Conservation (phyloP, 2,329 filamentous ascomycete genomes). For the Trichoderma gracile region DNA sequence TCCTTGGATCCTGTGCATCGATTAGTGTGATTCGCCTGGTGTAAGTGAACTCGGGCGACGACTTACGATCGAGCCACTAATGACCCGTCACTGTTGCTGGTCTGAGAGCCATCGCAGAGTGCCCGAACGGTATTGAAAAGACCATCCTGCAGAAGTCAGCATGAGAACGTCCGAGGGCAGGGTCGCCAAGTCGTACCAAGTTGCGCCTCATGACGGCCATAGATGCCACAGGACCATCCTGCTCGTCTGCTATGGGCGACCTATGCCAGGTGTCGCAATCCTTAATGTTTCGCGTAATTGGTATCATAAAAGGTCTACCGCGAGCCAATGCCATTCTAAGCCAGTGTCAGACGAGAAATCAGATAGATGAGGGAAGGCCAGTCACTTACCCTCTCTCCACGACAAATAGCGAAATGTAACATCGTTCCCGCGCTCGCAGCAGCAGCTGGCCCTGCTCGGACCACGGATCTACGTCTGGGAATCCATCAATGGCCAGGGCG, state of each 20-base stretch:
- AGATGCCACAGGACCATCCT: slow-evolving; percentile 70
- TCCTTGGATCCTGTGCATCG: slow-evolving; percentile 49
- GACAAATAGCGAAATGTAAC: slow-evolving; percentile 72
- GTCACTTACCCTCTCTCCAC: slow-evolving; percentile 63
- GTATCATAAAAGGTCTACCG: slow-evolving; percentile 67
- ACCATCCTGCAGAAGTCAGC: slow-evolving; percentile 44
- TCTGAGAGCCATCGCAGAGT: slow-evolving; percentile 60
- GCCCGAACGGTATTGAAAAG: slow-evolving; percentile 59
- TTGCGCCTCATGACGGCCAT: slow-evolving; percentile 70
- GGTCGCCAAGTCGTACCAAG: slow-evolving; percentile 48
- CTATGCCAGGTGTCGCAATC: slow-evolving; percentile 70
- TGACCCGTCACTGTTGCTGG: slow-evolving; percentile 50
- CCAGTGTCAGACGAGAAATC: background rate
- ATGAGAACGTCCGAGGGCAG: slow-evolving; percentile 15
- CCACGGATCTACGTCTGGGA: slow-evolving; percentile 60
- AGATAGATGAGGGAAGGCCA: too few species aligned
- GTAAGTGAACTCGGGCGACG: background rate
- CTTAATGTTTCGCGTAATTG: slow-evolving; percentile 64
- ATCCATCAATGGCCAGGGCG: slow-evolving; percentile 68
- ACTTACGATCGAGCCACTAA: slow-evolving; percentile 55
- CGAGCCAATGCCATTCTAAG: slow-evolving; percentile 65
- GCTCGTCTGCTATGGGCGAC: slow-evolving; percentile 61
- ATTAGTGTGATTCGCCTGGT: slow-evolving; percentile 27
- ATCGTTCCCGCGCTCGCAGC: slow-evolving; percentile 64
- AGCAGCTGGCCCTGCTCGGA: slow-evolving; percentile 63